phyloP scores from a whole-genome alignment of 441 rosid species.

The Populus hybrid region DNA sequence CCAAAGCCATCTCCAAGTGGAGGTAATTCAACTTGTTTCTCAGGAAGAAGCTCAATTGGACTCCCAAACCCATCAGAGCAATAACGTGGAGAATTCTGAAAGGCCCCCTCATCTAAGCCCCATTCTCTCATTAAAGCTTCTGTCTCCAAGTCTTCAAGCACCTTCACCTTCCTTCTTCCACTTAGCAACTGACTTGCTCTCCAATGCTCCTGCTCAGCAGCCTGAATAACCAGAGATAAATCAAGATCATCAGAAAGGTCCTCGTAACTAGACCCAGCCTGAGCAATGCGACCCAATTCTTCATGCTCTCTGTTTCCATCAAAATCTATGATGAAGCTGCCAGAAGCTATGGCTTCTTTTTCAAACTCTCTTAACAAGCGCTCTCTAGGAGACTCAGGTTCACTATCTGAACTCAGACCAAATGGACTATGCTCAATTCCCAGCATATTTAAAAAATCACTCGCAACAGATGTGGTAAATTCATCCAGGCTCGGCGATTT shows the following conservation, averaged over 20 bases:
- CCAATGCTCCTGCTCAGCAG: slow-evolving; percentile 37
- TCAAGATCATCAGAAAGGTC: slow-evolving; percentile 39
- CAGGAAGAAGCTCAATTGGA: slow-evolving; percentile 58
- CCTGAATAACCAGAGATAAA: slow-evolving; percentile 33
- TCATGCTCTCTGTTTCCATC: slow-evolving; percentile 30
- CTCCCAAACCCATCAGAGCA: slow-evolving; percentile 80
- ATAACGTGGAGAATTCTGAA: slow-evolving; percentile 41
- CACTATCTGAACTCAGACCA: slow-evolving; percentile 47
- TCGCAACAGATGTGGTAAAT: slow-evolving; percentile 60
- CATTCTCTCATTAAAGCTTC: slow-evolving; percentile 66
- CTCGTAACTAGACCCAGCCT: slow-evolving; percentile 16
- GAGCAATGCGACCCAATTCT: slow-evolving; percentile 20
- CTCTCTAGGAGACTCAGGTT: slow-evolving; percentile 88
- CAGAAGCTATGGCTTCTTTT: slow-evolving; percentile 55
- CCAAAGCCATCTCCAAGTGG: slow-evolving; percentile 51
- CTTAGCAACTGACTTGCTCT: slow-evolving; percentile 28
- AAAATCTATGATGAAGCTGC: slow-evolving; percentile 43
- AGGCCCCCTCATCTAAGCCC: slow-evolving; percentile 60
- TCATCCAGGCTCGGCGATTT: slow-evolving; percentile 72
- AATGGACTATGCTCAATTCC: slow-evolving; percentile 52
- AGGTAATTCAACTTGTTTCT: slow-evolving; percentile 33
- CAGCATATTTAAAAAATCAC: slow-evolving; percentile 75
- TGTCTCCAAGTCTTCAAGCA: slow-evolving; percentile 69
- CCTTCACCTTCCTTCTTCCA: slow-evolving; percentile 51
- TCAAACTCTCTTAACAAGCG: slow-evolving; percentile 74